Conservation (phyloP, 2,329 filamentous ascomycete species). For the Neopestalotiopsis sp. region DNA sequence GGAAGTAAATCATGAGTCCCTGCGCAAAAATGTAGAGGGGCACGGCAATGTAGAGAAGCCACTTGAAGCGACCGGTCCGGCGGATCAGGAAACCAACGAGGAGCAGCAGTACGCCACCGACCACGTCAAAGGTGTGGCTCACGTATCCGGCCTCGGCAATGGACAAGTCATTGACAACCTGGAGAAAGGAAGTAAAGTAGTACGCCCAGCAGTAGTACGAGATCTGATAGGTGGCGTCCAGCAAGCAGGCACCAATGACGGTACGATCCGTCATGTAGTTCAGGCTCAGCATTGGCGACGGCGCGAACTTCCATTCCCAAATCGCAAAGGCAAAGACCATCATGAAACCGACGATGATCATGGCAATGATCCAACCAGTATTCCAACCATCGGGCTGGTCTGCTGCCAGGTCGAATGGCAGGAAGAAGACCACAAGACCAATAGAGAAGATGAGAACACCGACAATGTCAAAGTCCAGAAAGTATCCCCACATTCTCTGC, state of each 20-base stretch:
- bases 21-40: slow-evolving; percentile 55
- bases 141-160: slow-evolving; percentile 41
- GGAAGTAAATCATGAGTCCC: slow-evolving; percentile 60
- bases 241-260: slow-evolving; percentile 45
- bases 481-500: slow-evolving; percentile 51
- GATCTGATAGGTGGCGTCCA: slow-evolving; percentile 47
- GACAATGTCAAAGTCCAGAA: slow-evolving; percentile 55
- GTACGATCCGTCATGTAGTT: slow-evolving; percentile 42
- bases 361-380: slow-evolving; percentile 50
- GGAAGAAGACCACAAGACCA: slow-evolving; percentile 58
- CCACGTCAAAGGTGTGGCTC: slow-evolving; percentile 44
- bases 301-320: slow-evolving; percentile 58
- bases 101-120: slow-evolving; percentile 46
- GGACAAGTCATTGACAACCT: slow-evolving; percentile 44
- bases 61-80: slow-evolving; percentile 54
- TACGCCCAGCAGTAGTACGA: slow-evolving; percentile 58
- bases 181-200: slow-evolving; percentile 61
- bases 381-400: slow-evolving; percentile 46
- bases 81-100: slow-evolving; percentile 49
- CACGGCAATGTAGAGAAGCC: slow-evolving; percentile 37
- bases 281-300: slow-evolving; percentile 55
- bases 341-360: slow-evolving; percentile 58
- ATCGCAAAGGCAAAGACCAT: slow-evolving; percentile 55
- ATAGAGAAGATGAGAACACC: slow-evolving; percentile 55
- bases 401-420: slow-evolving; percentile 58